Conservation (phyloP, 768 basidiomycete genomes). For the Crucibulum laeve region DNA sequence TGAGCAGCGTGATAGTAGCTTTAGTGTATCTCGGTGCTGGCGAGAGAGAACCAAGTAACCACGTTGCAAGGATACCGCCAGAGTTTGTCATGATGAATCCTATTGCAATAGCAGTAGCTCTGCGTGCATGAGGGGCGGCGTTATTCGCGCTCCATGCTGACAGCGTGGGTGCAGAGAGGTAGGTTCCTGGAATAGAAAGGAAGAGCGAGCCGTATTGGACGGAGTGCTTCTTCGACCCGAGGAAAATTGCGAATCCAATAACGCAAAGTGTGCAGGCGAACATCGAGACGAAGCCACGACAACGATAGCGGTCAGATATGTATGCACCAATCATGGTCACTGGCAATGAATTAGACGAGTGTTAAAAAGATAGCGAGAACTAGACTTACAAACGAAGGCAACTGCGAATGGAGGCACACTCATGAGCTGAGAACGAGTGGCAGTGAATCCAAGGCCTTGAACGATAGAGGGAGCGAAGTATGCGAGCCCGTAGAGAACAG, state of each 20-base stretch:
- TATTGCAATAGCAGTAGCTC: slow-evolving; percentile 56
- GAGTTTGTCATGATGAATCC: slow-evolving; percentile 54
- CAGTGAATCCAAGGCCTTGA: slow-evolving; percentile 50
- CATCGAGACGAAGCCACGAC: slow-evolving; percentile 43
- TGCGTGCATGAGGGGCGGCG: slow-evolving; percentile 23
- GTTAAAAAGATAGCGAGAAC: not conserved
- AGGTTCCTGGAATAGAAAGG: slow-evolving; percentile 48
- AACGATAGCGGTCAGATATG: slow-evolving; percentile 48
- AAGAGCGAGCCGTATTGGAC: slow-evolving; percentile 54
- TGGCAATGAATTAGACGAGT: slow-evolving; percentile 7
- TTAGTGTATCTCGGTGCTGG: slow-evolving; percentile 43
- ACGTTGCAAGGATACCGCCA: slow-evolving; percentile 58
- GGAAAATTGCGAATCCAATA: slow-evolving; percentile 54
- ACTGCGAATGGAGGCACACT: slow-evolving; percentile 54
- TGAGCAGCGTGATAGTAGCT: slow-evolving; percentile 38
- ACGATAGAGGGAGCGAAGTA: slow-evolving; percentile 75
- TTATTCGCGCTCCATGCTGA: slow-evolving; percentile 64
- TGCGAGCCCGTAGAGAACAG: slow-evolving; percentile 42
- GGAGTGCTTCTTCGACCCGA: slow-evolving; percentile 32
- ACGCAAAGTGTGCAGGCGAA: slow-evolving; percentile 36
- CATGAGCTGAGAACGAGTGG: slow-evolving; percentile 45
- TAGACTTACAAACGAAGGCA: slow-evolving; percentile 41
- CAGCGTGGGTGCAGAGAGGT: slow-evolving; percentile 48
- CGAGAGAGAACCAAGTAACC: slow-evolving; percentile 51
- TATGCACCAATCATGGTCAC: slow-evolving; percentile 33